phyloP scores from a whole-genome alignment of 2,329 filamentous ascomycete species.

The Clarireedia paspali region DNA sequence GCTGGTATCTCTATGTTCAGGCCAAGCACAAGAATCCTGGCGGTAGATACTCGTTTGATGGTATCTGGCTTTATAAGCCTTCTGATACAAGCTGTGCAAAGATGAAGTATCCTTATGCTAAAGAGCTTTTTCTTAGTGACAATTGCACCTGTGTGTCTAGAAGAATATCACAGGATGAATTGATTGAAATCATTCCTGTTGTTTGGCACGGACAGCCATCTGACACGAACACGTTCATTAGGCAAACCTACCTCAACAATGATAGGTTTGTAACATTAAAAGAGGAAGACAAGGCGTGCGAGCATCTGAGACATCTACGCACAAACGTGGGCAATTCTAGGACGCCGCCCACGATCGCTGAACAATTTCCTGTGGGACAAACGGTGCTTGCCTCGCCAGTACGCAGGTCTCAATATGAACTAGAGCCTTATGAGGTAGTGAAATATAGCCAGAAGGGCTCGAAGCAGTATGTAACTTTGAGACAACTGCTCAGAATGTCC shows the following conservation, averaged over 20 bases:
- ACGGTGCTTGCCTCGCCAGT: constrained; percentile 38
- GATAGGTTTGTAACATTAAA: constrained; percentile 56
- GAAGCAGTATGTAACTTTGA: constrained; percentile 35
- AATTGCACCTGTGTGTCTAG: constrained; percentile 58
- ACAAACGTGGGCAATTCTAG: neutral
- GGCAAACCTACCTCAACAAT: constrained; percentile 57
- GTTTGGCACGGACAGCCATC: constrained; percentile 46
- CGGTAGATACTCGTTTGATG: constrained; percentile 43
- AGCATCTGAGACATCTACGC: constrained; percentile 27
- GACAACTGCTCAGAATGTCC: constrained; percentile 44
- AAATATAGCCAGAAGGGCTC: constrained; percentile 26
- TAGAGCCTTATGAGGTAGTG: constrained; percentile 57
- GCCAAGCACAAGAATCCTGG: constrained; percentile 34
- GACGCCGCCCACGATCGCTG: constrained; percentile 5
- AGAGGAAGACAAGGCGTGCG: constrained; percentile 47
- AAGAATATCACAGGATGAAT: constrained; percentile 45
- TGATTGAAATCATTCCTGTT: constrained; percentile 50
- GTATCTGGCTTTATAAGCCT: constrained; percentile 69
- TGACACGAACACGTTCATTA: constrained; percentile 52
- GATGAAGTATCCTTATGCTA: constrained; percentile 59
- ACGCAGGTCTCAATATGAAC: constrained; percentile 35
- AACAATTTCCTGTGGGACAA: constrained; percentile 44
- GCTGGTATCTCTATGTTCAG: constrained; percentile 68
- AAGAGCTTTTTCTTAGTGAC: constrained; percentile 71
- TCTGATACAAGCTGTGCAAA: constrained; percentile 61